These are phyloP conservation scores for Cynara cardunculus DNA, from an alignment of 129 eudicot species.

Conservation along the genomic window DNA sequence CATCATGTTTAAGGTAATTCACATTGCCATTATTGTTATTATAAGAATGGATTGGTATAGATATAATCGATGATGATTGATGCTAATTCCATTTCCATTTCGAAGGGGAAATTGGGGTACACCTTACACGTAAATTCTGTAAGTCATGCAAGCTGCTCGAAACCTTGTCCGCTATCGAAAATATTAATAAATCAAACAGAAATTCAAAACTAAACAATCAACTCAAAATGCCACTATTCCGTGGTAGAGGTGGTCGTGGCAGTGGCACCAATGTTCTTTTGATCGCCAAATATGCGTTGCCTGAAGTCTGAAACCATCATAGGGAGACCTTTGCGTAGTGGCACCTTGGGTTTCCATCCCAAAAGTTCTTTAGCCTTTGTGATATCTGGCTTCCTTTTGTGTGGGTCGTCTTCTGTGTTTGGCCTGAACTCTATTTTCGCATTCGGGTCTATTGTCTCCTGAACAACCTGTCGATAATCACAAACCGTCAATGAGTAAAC, in stretches of 20 bases:
- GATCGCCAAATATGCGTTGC: conserved; percentile 86
- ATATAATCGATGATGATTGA: conserved; percentile 12
- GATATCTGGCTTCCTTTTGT: conserved; percentile 96
- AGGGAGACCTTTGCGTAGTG: conserved; percentile 86
- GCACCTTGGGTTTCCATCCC: conserved; percentile 97
- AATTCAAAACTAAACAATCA: not conserved
- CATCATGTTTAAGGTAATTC: no score
- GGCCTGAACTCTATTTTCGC: conserved; percentile 81
- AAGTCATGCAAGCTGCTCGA: not conserved
- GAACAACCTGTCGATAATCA: conserved; percentile 64
- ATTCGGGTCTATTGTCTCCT: conserved; percentile 84
- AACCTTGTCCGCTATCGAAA: conserved; percentile 8
- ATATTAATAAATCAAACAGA: conserved; percentile 23
- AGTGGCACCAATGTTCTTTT: conserved; percentile 36
- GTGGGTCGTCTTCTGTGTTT: conserved; percentile 97
- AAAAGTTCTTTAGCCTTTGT: conserved; percentile 79
- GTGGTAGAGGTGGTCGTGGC: conserved; percentile 18
- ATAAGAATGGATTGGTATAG: not conserved
- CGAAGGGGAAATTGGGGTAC: conserved; percentile 4
- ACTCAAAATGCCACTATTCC: conserved; percentile 14
- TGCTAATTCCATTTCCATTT: not conserved
- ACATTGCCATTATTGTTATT: no score
- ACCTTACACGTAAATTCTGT: conserved; percentile 3
- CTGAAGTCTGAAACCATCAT: conserved; percentile 89
- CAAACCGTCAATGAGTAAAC: not conserved